Base-by-base conservation (phyloP, 75 land plant genomes). In the Selaginella moellendorffii region DNA sequence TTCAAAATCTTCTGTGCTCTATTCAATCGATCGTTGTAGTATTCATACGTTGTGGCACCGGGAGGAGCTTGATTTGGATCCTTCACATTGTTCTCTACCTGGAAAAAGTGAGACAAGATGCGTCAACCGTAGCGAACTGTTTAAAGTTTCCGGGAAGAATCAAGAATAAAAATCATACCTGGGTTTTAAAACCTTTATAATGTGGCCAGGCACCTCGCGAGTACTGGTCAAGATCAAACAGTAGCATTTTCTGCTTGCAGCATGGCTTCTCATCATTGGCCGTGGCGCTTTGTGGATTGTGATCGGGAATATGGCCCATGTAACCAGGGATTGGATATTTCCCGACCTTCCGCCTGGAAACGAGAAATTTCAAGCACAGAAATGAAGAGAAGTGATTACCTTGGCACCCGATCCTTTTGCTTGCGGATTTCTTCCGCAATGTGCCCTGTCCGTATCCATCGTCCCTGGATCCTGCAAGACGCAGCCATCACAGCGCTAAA, bases 141-240 rank as follows among this genome's bases (percentile, higher is more conserved):
- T 24, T 23, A 62, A 26, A 62, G 25, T 24, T 14, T 24, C 27
- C 22, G 28, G 26, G 63, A 62, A 27, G 17, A 18, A 62, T 23
- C 23, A 27, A 24, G 28, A n/a, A 26, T 24, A 26, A 62, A 18
- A 25, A 18, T 24, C 28, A 19, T 18, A 65, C 67, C 67, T 65
- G 67, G 2, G 67, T 54, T 26, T 65, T 65, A n/a, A 36, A 51
- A 18, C 67, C 67, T 65, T 65, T 65, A 52, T 51, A 65, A 22
- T 65, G 67, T 20, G 67, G 67, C 67, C 67, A 65, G 29, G 26
- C 22, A 9, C 52, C 67, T n/a, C 67, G 29, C 52, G 67, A 65
- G 52, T 52, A 65, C 25, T 65, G 67, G 27, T 65, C 67, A 2
- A 65, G 29, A 24, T 65, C 67, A 52, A 30, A 65, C 2, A 65